These are phyloP conservation scores for Candida glaebosa DNA, from an alignment of 805 yeast species.

Conservation along the genomic window DNA sequence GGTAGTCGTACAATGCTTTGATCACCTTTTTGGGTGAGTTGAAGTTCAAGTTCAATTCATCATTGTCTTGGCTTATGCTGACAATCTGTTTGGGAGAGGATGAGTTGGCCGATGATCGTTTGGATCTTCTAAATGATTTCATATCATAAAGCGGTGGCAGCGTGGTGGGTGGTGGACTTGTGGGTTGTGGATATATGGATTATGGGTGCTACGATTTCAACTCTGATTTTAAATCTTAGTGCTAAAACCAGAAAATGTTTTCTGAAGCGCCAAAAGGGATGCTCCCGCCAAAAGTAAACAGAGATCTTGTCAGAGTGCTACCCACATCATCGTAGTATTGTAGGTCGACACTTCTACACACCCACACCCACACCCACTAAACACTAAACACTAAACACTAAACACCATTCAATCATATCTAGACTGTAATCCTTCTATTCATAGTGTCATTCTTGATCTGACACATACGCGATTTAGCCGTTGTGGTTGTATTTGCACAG, in stretches of 20 bases:
- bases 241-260: neutral
- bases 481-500: no score
- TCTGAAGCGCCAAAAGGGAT: neutral
- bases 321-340: no score
- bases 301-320: no score
- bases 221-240: neutral
- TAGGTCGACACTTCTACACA: no score
- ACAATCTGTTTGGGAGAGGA: conserved; percentile 32
- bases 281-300: neutral
- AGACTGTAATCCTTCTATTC: no score
- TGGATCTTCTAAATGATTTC: conserved; percentile 40
- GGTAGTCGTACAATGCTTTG: conserved; percentile 73
- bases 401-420: no score
- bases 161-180: neutral
- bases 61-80: conserved; percentile 19
- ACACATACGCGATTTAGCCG: no score
- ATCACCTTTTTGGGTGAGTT: conserved; percentile 76
- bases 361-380: no score
- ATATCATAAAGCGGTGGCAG: conserved; percentile 21
- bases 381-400: no score
- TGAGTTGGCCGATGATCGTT: conserved; percentile 33
- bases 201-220: neutral
- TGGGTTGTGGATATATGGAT: neutral
- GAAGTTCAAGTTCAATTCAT: conserved; percentile 14
- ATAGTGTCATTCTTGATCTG: no score